Percentiles rank a stretch among this genome's conserved stretches.
phyloP scores from a whole-genome alignment of 164 flowering plant genomes.

The Vitis amurensis region DNA sequence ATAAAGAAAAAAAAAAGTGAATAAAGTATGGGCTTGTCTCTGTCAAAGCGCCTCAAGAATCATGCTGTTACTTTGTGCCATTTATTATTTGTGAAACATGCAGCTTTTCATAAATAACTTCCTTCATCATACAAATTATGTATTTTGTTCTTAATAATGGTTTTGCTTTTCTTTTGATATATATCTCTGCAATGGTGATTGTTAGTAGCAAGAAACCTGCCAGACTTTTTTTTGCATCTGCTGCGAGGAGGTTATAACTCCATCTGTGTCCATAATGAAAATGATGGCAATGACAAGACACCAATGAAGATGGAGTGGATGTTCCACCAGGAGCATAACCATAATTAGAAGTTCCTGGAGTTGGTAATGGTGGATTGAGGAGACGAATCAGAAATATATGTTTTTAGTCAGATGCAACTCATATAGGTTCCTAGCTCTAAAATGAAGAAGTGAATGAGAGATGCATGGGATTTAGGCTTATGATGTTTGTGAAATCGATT shows the following conservation, averaged over 20 bases:
- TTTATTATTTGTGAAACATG: background rate
- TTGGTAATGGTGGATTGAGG: too few species aligned
- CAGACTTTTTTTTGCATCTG: background rate
- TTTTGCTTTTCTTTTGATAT: background rate
- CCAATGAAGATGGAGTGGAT: conserved; percentile 21
- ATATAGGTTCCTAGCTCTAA: too few species aligned
- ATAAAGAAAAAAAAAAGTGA: too few species aligned
- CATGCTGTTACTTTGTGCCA: too few species aligned
- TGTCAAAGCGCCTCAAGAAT: too few species aligned
- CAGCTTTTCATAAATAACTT: too few species aligned
- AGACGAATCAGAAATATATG: too few species aligned
- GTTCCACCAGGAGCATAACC: conserved; percentile 26
- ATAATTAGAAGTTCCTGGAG: background rate
- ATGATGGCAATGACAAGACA: conserved; percentile 15
- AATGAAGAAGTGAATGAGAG: too few species aligned
- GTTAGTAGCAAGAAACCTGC: background rate
- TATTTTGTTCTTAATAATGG: background rate
- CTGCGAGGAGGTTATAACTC: background rate
- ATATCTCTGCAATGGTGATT: conserved; percentile 8
- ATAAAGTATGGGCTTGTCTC: too few species aligned
- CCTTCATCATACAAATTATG: background rate
- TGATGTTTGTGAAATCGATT: background rate
- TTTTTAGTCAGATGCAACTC: too few species aligned
- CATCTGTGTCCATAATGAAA: background rate
- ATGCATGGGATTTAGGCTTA: too few species aligned